A percentile compares a stretch with the other conserved stretches of the same genome.
These are phyloP conservation scores for Eragrostis tef DNA, from an alignment of 202 grass and related monocot species.

Conservation along the genomic window DNA sequence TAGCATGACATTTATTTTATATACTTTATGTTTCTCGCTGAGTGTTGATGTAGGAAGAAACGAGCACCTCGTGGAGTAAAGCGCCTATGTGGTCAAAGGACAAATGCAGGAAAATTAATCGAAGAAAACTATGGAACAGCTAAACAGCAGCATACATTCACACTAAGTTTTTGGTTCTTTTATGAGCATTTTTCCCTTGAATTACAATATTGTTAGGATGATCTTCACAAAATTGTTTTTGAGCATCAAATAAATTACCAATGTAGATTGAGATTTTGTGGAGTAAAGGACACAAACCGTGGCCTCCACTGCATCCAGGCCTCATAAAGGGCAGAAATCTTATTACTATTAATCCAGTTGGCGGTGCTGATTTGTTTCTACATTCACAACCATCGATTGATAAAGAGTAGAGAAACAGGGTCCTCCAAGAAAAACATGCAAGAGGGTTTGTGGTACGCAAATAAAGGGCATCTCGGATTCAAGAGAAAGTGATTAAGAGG, in stretches of 20 bases:
- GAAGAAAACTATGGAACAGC: conserved; percentile 73
- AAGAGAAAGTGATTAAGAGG: conserved; percentile 55
- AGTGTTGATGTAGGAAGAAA: conserved; percentile 54
- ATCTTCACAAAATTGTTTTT: conserved; percentile 23
- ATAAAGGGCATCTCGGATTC: conserved; percentile 60
- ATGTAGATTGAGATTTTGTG: conserved; percentile 75
- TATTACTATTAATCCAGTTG: conserved; percentile 16
- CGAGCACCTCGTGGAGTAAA: conserved; percentile 58
- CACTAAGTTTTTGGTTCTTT: conserved; percentile 40
- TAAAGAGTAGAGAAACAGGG: conserved; percentile 65
- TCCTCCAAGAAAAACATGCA: conserved; percentile 74
- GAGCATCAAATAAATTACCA: conserved; percentile 21
- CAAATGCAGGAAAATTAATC: conserved; percentile 63
- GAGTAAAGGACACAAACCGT: conserved; percentile 70
- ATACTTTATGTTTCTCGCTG: not conserved
- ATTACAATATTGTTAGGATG: conserved; percentile 25
- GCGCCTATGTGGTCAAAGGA: conserved; percentile 60
- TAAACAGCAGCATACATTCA: conserved; percentile 85
- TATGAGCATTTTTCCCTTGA: not conserved
- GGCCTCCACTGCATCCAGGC: conserved; percentile 62
- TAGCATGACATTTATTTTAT: not conserved
- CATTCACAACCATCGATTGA: conserved; percentile 64
- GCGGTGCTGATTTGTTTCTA: conserved; percentile 15
- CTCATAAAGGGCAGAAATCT: conserved; percentile 80
- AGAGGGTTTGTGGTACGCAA: conserved; percentile 57